A percentile compares a stretch with the other conserved stretches of the same genome.
phyloP scores from a whole-genome alignment of 768 basidiomycete species.

The Guyanaporus albipodus region DNA sequence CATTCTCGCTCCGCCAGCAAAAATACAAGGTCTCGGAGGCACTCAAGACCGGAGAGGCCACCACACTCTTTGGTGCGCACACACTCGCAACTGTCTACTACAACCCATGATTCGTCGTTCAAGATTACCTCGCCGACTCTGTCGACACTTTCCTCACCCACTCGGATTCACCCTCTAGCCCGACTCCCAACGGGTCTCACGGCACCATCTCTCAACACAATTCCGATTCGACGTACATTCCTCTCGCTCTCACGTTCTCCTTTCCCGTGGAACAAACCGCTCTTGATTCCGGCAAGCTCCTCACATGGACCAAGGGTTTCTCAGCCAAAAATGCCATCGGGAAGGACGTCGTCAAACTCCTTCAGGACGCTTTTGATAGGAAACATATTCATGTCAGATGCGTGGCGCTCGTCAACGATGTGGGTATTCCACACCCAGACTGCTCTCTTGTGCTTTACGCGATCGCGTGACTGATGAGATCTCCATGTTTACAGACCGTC shows the following conservation, averaged over 20 bases:
- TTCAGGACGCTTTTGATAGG: conserved; percentile 89
- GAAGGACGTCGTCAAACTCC: conserved; percentile 81
- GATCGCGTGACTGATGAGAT: too few species aligned
- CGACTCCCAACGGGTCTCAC: conserved; percentile 13
- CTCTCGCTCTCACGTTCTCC: conserved; percentile 92
- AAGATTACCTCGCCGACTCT: conserved; percentile 97
- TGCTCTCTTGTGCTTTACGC: not conserved
- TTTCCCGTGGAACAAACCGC: conserved; percentile 98
- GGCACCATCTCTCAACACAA: conserved; percentile 10
- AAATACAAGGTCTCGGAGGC: conserved; percentile 95
- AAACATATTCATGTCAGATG: conserved; percentile 92
- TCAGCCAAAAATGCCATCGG: conserved; percentile 87
- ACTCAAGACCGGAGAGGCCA: conserved; percentile 90
- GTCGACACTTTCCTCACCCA: conserved; percentile 91
- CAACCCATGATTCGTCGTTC: conserved; percentile 10
- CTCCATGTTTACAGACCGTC: conserved; percentile 62
- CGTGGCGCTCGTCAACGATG: conserved; percentile 92
- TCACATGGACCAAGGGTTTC: conserved; percentile 97
- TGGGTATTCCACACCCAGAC: conserved; percentile 46
- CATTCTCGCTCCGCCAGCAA: conserved; percentile 87
- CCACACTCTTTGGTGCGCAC: conserved; percentile 73
- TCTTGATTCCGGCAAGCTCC: conserved; percentile 80
- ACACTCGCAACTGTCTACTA: not conserved
- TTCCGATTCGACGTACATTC: conserved; percentile 43
- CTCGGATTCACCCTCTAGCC: conserved; percentile 26